Conservation (phyloP, 164 flowering plant species). For the Dillenia turbinata region DNA sequence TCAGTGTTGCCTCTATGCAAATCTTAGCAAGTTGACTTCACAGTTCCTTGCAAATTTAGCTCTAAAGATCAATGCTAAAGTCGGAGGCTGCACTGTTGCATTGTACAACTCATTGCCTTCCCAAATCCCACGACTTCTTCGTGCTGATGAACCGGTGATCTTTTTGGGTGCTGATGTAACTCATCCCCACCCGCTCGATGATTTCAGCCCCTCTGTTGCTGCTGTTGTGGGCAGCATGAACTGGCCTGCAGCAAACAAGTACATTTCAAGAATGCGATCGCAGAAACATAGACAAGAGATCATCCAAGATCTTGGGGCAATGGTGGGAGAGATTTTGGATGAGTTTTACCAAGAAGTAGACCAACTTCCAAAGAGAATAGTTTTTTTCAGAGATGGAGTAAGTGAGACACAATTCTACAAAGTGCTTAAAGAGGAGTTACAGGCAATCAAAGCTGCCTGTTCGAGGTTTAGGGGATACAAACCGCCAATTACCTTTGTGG, state of each 20-base stretch:
- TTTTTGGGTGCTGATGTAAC: constrained; percentile 98
- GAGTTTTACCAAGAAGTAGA: constrained; percentile 52
- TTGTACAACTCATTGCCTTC: constrained; percentile 66
- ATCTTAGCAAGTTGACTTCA: constrained; percentile 52
- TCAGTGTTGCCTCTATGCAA: constrained; percentile 83
- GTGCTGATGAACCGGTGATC: constrained; percentile 60
- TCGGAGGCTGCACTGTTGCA: constrained; percentile 89
- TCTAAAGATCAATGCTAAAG: constrained; percentile 91
- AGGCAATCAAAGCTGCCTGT: constrained; percentile 63
- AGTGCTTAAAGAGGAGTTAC: constrained; percentile 75
- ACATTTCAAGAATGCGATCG: constrained; percentile 74
- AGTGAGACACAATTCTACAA: constrained; percentile 87
- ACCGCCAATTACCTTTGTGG: constrained; percentile 75
- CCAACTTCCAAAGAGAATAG: constrained; percentile 57
- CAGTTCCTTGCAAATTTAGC: constrained; percentile 89
- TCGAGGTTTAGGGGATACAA: constrained; percentile 47
- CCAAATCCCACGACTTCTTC: constrained; percentile 67
- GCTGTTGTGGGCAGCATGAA: constrained; percentile 96
- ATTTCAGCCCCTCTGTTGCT: constrained; percentile 81
- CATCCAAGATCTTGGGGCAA: constrained; percentile 68
- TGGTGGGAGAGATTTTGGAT: constrained; percentile 71
- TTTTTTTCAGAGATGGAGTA: constrained; percentile 94
- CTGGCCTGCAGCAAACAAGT: constrained; percentile 94
- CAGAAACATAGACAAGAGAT: constrained; percentile 89
- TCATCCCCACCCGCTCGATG: constrained; percentile 95